Evolutionary conservation across 2,329 filamentous ascomycete genomes (phyloP), one percentile per base, ranked within the genome.

Genomic region (Colletotrichum sidae): DNA sequence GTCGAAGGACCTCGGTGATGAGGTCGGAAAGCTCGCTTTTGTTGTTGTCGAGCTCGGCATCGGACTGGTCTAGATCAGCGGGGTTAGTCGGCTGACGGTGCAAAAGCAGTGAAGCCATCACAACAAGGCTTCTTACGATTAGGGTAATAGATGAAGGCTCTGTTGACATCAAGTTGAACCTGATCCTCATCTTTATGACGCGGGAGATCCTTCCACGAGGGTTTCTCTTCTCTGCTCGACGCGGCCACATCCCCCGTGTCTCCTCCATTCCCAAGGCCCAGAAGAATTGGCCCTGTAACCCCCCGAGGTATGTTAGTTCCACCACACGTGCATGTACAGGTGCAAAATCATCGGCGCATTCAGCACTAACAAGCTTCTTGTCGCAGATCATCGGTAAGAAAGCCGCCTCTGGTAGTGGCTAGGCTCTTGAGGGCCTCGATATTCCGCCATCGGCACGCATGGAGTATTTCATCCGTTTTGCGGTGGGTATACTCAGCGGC

Each of bases 101-200:
- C 25, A 25, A 25, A 5, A 25, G 25, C 25, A 25, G 25, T 25
- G 25, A 25, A 25, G 25, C 25, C 25, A 25, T 25, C 37, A 47
- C 35, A 53, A 49, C 45, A 45, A 47, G 8, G 49, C 54, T 52
- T 73, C 85, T 72, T 83, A 96, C 94, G 87, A 68, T 87, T 86
- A 11, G 96, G 96, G 76, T 99, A 99, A 80, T 97, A 96, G 67
- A 98, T 91, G 78, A 99, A 99, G n/a, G 96, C 94, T 60, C 96
- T 88, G 78, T 97, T 89, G 60, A 99, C 96, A 75, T 99, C 96
- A 52, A 98, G 85, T 73, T 90, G 86, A 44, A 99, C 94, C 79
- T 99, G 96, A 54, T 92, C 89, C 77, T 99, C 96, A 72, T 99
- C 96, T 39, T 81, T 82, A 78, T 99, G 96, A n/a, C 79, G 84